phyloP scores from a whole-genome alignment of 1,284 basidiomycete species.

The Stereum hirsutum region DNA sequence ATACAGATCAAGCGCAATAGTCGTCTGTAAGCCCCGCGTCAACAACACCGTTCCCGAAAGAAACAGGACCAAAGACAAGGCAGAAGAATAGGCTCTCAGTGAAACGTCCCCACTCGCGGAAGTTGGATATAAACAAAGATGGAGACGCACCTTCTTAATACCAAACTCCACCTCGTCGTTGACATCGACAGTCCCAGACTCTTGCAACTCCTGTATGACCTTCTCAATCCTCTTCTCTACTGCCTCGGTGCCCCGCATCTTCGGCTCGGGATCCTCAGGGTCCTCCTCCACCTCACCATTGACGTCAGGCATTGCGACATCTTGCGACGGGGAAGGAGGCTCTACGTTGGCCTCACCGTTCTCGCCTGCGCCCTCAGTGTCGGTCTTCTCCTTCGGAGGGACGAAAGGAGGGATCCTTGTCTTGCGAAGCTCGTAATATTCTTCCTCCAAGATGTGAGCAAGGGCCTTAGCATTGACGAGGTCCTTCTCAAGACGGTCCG shows the following conservation, averaged over 20 bases:
- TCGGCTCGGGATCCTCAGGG: constrained; percentile 41
- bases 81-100: not conserved
- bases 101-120: not conserved
- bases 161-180: constrained; percentile 57
- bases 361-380: constrained; percentile 12
- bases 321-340: constrained; percentile 25
- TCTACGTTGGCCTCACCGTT: constrained; percentile 18
- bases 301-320: constrained; percentile 32
- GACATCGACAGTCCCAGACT: constrained; percentile 47
- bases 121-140: not conserved
- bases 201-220: constrained; percentile 55
- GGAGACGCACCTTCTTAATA: constrained; percentile 51
- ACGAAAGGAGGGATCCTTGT: constrained; percentile 23
- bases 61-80: constrained; percentile 1
- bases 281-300: constrained; percentile 24
- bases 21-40: constrained; percentile 28
- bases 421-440: constrained; percentile 43
- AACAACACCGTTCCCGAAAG: constrained; percentile 24
- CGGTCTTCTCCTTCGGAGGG: constrained; percentile 7
- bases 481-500: constrained; percentile 74
- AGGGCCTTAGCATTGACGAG: constrained; percentile 65
- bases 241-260: constrained; percentile 54
- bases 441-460: constrained; percentile 64
- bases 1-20: constrained; percentile 76
- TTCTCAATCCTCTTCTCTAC: constrained; percentile 72